Evolutionary conservation across 2,329 filamentous ascomycete species (phyloP), one percentile per base, ranked within the genome.

Genomic region (Aspergillus sp.): DNA sequence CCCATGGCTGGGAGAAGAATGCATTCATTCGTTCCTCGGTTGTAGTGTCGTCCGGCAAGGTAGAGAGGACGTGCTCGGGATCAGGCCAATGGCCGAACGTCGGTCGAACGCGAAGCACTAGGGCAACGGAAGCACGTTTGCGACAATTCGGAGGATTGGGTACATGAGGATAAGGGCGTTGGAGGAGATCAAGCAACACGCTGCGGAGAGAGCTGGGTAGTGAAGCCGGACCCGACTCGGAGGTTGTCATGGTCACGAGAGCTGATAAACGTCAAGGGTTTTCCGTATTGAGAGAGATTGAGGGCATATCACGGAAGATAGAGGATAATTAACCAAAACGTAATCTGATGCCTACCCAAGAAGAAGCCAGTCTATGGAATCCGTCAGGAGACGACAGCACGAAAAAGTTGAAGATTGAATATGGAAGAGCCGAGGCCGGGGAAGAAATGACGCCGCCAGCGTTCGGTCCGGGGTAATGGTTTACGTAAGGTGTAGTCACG

Each of bases 1-100:
- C 84, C 86, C 86, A 89, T 14, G 78, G 67, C 60, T 86, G 83
- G 1, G 75, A 71, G 64, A 88, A 88, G 72, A 88, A 88, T 7
- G 75, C 68, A 29, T 81, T 71, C 32, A 86, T 56, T 36, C 78
- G 73, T 36, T 78, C 68, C 50, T 73, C 59, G 9, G 63, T 64
- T 49, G 61, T 56, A 43, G 59, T 61, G 5, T 56, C 51, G 44
- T 60, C 62, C 14, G 56, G 60, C 29, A 51, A 49, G 48, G 60
- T 49, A 3, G 55, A 50, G 13, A 56, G 53, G 10, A 64, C 60
- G 14, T 45, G 25, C n/a, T 48, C 38, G 14, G 63, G 60, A 17
- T 71, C 62, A 6, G 81, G 80, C 73, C 78, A 81, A 60, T 85
- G 76, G 20, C 77, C 63, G 63, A 81, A 82, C 14, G 77, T 75